Base-by-base conservation (phyloP, 768 basidiomycete genomes). In the Porphyrellus cyaneotinctus region DNA sequence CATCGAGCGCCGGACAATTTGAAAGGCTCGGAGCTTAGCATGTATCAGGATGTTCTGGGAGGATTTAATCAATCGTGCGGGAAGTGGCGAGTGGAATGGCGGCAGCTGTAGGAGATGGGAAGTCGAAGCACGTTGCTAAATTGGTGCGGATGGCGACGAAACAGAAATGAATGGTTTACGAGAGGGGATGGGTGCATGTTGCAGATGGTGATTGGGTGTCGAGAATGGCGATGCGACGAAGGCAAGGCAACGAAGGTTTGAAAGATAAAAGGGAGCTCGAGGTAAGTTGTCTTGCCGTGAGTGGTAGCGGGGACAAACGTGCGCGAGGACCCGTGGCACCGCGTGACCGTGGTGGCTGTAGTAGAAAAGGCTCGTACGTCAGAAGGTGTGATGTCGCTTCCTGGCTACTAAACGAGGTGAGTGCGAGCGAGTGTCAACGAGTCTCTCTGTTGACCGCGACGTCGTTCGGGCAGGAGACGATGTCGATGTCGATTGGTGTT, bases 281-380 rank as follows among this genome's bases (percentile, higher is more conserved):
- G 22, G 45, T 36, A 36, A 17, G 35, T 30, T 23, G 50, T 37
- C 47, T 18, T 39, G 28, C 31, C 32, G 43, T 43, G 52, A 63
- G 56, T 60, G 56, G 57, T 46, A 53, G 60, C 36, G 54, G 46
- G 58, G 57, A 63, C 68, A 63, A 71, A 69, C 68, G 68, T 69
- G 68, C 69, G 69, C 65, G 15, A 49, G 56, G 69, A 69, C 68
- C 69, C 68, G 41, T 65, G 69, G 45, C 69, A 69, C 69, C 67
- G 65, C 57, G 20, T 51, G 49, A n/a, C 51, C 53, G 54, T 59
- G 54, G 58, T 54, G 64, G 47, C 20, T 4, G 15, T 5, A 30
- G 42, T 68, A 64, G 63, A 69, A 69, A 68, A 71, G 57, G 57
- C 39, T 37, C 35, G 54, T 46, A 52, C 53, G 58, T 56, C 56